A percentile compares a stretch with the other conserved stretches of the same genome.
Conservation (phyloP, 495 filamentous ascomycete species). For the Apiosordaria backusii region DNA sequence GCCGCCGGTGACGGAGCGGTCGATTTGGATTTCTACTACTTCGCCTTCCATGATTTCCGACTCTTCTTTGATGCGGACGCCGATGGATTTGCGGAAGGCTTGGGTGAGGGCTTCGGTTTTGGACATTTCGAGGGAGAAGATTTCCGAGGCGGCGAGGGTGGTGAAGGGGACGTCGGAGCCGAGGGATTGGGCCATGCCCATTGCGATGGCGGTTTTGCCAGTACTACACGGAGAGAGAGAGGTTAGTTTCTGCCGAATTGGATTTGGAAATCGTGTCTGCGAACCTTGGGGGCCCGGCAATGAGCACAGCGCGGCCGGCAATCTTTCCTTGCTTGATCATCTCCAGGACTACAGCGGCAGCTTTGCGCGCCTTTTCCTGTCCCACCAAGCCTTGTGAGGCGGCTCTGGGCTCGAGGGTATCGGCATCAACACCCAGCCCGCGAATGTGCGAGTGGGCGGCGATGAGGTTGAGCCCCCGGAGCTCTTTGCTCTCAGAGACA, state of each 20-base stretch:
- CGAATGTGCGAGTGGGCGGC: slow-evolving; percentile 98
- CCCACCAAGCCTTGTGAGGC: slow-evolving; percentile 96
- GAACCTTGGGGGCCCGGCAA: slow-evolving; percentile 85
- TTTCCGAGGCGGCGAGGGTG: slow-evolving; percentile 89
- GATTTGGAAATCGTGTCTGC: slow-evolving; percentile 1
- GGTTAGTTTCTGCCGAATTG: slow-evolving; percentile 12
- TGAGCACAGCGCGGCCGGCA: slow-evolving; percentile 89
- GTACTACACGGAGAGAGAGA: slow-evolving; percentile 52
- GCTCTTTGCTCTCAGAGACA: slow-evolving; percentile 88
- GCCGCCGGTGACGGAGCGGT: slow-evolving; percentile 91
- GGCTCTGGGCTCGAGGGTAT: slow-evolving; percentile 79
- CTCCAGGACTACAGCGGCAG: slow-evolving; percentile 89
- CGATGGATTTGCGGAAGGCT: slow-evolving; percentile 95
- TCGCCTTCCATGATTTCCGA: slow-evolving; percentile 99
- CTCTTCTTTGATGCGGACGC: slow-evolving; percentile 94
- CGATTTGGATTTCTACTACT: slow-evolving; percentile 98
- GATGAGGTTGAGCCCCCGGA: slow-evolving; percentile 91
- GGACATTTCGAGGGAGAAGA: slow-evolving; percentile 97
- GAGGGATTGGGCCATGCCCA: slow-evolving; percentile 96
- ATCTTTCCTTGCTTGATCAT: slow-evolving; percentile 99
- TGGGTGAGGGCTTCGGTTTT: slow-evolving; percentile 98
- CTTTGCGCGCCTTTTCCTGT: slow-evolving; percentile 93
- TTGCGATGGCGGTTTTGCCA: slow-evolving; percentile 96
- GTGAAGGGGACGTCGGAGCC: slow-evolving; percentile 95
- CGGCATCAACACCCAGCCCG: slow-evolving; percentile 87